Evolutionary conservation across 2,329 filamentous ascomycete species (phyloP).

Genomic region (Pseudogymnoascus verrucosus): DNA sequence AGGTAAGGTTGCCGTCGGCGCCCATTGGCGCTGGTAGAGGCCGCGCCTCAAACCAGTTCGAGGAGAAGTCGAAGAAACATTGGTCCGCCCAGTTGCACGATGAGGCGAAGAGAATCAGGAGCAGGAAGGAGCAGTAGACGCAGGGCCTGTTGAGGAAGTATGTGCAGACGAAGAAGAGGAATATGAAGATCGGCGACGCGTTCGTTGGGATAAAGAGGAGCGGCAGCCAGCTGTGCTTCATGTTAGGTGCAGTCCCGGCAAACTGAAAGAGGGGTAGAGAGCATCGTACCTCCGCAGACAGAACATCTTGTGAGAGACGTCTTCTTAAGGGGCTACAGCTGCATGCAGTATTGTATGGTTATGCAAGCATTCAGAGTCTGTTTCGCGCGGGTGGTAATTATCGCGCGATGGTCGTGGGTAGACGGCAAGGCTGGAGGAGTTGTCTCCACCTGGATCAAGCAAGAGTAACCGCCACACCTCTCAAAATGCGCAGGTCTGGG

Average conservation of each 20-base stretch:
- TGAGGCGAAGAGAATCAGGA: conserved; percentile 88
- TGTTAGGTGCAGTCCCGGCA: background rate
- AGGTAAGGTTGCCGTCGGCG: conserved; percentile 12
- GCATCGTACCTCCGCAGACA: conserved; percentile 49
- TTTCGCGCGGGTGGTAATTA: background rate
- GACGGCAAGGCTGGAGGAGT: background rate
- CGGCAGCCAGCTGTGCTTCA: conserved; percentile 61
- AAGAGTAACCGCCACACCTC: background rate
- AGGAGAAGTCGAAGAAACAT: conserved; percentile 85
- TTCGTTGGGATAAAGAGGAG: conserved; percentile 85
- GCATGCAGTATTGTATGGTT: background rate
- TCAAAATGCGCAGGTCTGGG: background rate
- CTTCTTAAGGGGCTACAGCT: background rate
- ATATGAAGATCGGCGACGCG: conserved; percentile 75
- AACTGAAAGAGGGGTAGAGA: conserved; percentile 8
- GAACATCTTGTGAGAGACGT: conserved; percentile 40
- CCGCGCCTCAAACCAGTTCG: conserved; percentile 89
- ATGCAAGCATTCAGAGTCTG: background rate
- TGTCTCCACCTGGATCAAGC: background rate
- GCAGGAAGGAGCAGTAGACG: conserved; percentile 93
- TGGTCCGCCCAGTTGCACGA: conserved; percentile 84
- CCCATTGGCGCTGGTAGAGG: conserved; percentile 24
- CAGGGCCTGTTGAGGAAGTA: conserved; percentile 96
- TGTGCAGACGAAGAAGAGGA: conserved; percentile 84
- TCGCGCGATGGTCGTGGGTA: background rate